These are phyloP conservation scores for Aspergillus sp. DNA, from an alignment of 2,329 filamentous ascomycete species.

Conservation along the genomic window DNA sequence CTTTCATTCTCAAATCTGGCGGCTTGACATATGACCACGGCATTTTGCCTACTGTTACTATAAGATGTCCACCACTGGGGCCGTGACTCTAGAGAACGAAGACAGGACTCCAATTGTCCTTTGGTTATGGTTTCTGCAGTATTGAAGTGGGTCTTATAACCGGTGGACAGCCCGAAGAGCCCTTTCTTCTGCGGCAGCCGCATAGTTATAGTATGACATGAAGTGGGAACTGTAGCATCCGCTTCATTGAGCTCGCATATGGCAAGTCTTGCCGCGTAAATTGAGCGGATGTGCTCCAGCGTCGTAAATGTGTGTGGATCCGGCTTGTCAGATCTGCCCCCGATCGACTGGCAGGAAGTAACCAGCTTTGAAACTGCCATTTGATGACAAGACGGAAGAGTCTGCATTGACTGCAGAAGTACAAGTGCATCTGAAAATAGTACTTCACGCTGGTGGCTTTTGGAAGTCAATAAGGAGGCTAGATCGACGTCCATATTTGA, in stretches of 20 bases:
- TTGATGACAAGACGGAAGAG: conserved; percentile 54
- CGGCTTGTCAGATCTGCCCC: conserved; percentile 31
- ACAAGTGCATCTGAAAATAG: conserved; percentile 47
- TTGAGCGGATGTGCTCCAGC: conserved; percentile 53
- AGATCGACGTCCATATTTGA: conserved; percentile 27
- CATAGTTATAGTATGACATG: conserved; percentile 54
- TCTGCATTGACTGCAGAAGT: conserved; percentile 48
- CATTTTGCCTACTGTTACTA: conserved; percentile 63
- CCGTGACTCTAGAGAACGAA: conserved; percentile 55
- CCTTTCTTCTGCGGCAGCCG: conserved; percentile 36
- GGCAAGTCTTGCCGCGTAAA: conserved; percentile 64
- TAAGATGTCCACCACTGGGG: conserved; percentile 66
- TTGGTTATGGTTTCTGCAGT: conserved; percentile 20
- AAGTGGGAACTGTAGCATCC: conserved; percentile 50
- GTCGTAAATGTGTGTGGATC: conserved; percentile 29
- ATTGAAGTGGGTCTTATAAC: conserved; percentile 23
- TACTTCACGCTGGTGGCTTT: conserved; percentile 28
- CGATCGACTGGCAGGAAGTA: conserved; percentile 55
- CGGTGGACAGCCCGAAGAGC: conserved; percentile 23
- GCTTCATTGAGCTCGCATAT: conserved; percentile 63
- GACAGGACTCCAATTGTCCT: conserved; percentile 51
- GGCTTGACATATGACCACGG: conserved; percentile 63
- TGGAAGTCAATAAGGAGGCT: conserved; percentile 29
- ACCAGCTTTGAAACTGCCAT: conserved; percentile 55
- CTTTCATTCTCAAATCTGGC: conserved; percentile 61